Base-by-base conservation (phyloP, 805 yeast genomes). In the Ogataea salicorniae region DNA sequence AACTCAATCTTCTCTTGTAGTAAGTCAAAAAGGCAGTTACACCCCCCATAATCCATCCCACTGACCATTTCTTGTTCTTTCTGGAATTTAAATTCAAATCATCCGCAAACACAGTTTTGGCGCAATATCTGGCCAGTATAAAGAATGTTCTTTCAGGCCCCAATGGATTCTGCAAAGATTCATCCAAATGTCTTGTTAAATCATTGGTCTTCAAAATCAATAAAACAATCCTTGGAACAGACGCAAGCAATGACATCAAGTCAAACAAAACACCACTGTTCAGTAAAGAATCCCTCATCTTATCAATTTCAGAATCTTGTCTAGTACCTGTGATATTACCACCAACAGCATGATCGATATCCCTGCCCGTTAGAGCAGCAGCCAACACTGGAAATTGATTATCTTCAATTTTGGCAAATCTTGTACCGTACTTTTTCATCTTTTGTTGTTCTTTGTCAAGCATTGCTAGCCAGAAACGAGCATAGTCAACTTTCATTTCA, bases 321-420 rank as follows among this genome's bases (percentile, higher is more conserved):
- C 97, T 74, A 0, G 67, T 61, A 31, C 75, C 66, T 14, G 75
- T 68, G 16, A 85, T 74, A 52, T 87, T 84, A 45, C 84, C 81
- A 52, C 76, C 75, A 45, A 86, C 61, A 0, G 95, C 92, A 46
- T 81, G 80, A 18, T 84, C 81, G 22, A 86, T 87, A 57, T 91
- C 95, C 48, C 99, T 73, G 1, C 99, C 99, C 0, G 99, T 94
- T 39, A 94, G 83, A 1, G 98, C 97, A 1, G 96, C 90, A 1
- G 95, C 87, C 62, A 94, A 85, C 13, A 94, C 71, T 20, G 86
- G 84, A 68, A 91, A 89, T 58, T 88, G 87, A 7, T 81, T 83
- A 29, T 85, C 92, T 35, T 70, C 68, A 34, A 94, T 81, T 18
- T 86, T 82, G 2, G 97, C 95, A 67, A 94, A 84, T 56, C 71